Conservation (phyloP, 495 filamentous ascomycete species). For the Daldinia bambusicola region DNA sequence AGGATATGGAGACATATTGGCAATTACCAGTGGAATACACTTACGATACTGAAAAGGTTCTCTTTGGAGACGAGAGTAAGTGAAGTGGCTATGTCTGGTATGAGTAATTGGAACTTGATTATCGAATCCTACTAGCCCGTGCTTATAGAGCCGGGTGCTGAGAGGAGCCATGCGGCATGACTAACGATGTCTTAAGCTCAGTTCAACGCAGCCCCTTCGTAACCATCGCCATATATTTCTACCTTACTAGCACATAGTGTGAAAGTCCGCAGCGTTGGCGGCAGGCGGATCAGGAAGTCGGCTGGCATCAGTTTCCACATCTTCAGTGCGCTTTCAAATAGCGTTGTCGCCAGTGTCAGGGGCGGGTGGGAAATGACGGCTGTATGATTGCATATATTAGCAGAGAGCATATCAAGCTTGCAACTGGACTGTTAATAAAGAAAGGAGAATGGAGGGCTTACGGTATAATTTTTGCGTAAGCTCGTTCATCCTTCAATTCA, state of each 20-base stretch:
- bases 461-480: constrained; percentile 75
- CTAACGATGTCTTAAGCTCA: no score
- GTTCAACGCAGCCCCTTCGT: no score
- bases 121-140: no score
- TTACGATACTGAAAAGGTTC: constrained; percentile 69
- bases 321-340: constrained; percentile 41
- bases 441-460: constrained; percentile 55
- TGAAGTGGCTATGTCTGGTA: background rate
- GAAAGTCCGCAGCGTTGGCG: constrained; percentile 47
- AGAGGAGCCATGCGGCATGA: no score
- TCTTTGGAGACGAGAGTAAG: constrained; percentile 53
- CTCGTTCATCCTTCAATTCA: constrained; percentile 75
- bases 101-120: background rate
- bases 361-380: constrained; percentile 52
- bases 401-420: background rate
- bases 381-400: constrained; percentile 27
- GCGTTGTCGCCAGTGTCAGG: constrained; percentile 27
- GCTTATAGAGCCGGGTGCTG: no score
- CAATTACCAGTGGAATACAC: constrained; percentile 70
- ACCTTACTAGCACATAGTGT: constrained; percentile 50
- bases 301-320: constrained; percentile 46
- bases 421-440: background rate
- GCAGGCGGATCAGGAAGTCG: constrained; percentile 53
- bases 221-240: constrained; percentile 23
- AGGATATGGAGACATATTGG: constrained; percentile 73